Percentiles rank a stretch among this genome's conserved stretches.
Evolutionary conservation across 2,329 filamentous ascomycete species (phyloP).

Genomic region (Ophiostoma angusticollis): DNA sequence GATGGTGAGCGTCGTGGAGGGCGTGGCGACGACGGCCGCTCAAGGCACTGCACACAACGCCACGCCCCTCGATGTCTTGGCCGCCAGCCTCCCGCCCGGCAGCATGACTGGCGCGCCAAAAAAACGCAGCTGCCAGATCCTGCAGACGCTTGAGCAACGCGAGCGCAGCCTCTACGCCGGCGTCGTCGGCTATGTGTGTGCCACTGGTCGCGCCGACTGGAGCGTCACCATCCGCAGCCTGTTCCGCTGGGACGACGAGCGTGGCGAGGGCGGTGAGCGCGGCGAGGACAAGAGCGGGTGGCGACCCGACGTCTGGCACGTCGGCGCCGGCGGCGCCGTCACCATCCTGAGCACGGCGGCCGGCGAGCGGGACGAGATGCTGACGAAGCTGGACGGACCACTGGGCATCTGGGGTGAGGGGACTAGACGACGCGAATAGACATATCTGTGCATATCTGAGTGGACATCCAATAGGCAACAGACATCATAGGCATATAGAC

Average conservation of each 20-base stretch:
- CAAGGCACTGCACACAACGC: no score
- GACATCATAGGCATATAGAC: no score
- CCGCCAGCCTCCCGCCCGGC: constrained; percentile 69
- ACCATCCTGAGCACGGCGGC: constrained; percentile 69
- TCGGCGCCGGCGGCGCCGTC: constrained; percentile 83
- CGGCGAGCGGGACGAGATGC: constrained; percentile 86
- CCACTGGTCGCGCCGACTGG: constrained; percentile 75
- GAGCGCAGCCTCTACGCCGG: constrained; percentile 74
- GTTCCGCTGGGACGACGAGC: constrained; percentile 59
- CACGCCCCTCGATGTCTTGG: constrained; percentile 65
- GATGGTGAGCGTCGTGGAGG: constrained; percentile 80
- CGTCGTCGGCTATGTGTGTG: constrained; percentile 80
- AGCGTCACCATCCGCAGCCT: constrained; percentile 81
- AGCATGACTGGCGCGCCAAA: constrained; percentile 97
- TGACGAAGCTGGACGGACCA: constrained; percentile 54
- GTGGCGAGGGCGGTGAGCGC: not conserved
- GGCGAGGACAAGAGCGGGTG: constrained; percentile 7
- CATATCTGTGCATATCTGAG: no score
- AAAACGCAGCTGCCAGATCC: constrained; percentile 76
- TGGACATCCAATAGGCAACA: no score
- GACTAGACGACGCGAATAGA: no score
- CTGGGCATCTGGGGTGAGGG: constrained; percentile 30
- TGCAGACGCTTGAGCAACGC: constrained; percentile 52
- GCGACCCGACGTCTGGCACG: constrained; percentile 54
- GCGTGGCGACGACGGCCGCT: constrained; percentile 24